These are phyloP conservation scores for Microglena sp. DNA, from an alignment of 139 green algal species.

Conservation along the genomic window DNA sequence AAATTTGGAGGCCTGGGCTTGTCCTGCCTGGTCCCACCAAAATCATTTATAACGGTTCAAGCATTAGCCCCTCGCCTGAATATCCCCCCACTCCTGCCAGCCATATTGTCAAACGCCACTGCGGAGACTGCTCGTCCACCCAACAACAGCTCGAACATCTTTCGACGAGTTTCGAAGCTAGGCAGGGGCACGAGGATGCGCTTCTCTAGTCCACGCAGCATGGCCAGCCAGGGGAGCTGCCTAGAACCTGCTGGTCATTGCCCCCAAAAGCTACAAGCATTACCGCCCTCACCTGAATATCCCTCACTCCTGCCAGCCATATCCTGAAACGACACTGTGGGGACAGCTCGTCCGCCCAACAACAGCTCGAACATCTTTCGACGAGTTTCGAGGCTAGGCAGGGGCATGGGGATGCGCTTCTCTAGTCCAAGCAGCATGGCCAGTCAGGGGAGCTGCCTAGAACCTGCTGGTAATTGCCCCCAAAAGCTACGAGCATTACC, in stretches of 20 bases:
- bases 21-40: slow-evolving; percentile 40
- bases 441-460: too few relatives aligned
- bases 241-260: background rate
- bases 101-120: slow-evolving; percentile 23
- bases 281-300: background rate
- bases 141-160: slow-evolving; percentile 37
- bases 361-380: slow-evolving; percentile 27
- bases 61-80: slow-evolving; percentile 15
- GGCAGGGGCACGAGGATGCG: background rate
- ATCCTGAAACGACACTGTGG: slow-evolving; percentile 19
- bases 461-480: background rate
- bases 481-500: background rate
- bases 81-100: too few relatives aligned
- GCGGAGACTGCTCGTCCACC: slow-evolving; percentile 10
- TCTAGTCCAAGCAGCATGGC: slow-evolving; percentile 39
- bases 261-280: background rate
- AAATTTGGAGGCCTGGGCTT: slow-evolving; percentile 38
- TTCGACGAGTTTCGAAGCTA: background rate
- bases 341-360: slow-evolving; percentile 17
- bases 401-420: slow-evolving; percentile 46
- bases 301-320: slow-evolving; percentile 14
- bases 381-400: slow-evolving; percentile 26
- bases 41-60: slow-evolving; percentile 16
- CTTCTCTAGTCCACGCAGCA: background rate
- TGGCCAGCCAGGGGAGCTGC: background rate